A percentile compares a stretch with the other conserved stretches of the same genome.
Conservation (phyloP, 169 alveolate genomes). For the Plasmodium gonderi region DNA sequence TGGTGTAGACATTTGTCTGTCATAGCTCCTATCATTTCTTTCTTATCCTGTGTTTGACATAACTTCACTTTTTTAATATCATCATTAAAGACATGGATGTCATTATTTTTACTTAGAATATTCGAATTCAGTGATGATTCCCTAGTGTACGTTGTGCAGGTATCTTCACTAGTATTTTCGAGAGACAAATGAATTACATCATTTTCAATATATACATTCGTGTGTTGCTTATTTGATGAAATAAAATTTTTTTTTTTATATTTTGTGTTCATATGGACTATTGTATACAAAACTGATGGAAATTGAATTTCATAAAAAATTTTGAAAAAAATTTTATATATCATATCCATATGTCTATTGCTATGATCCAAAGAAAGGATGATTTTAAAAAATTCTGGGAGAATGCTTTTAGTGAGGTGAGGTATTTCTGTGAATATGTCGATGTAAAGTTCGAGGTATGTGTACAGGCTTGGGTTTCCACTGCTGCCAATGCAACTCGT, state of each 20-base stretch:
- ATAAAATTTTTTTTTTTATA: slow-evolving; percentile 48
- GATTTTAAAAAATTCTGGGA: slow-evolving; percentile 33
- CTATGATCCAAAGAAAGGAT: slow-evolving; percentile 7
- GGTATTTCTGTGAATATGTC: slow-evolving; percentile 61
- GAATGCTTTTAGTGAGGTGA: slow-evolving; percentile 52
- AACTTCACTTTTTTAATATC: not conserved
- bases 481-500: not conserved
- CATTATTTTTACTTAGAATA: not conserved
- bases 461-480: not conserved
- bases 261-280: slow-evolving; percentile 19
- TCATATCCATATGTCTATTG: slow-evolving; percentile 42
- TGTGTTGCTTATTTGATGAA: slow-evolving; percentile 26
- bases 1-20: not conserved
- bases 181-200: slow-evolving; percentile 64
- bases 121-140: slow-evolving; percentile 64
- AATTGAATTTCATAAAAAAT: slow-evolving; percentile 41
- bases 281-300: slow-evolving; percentile 64
- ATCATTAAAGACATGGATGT: not conserved
- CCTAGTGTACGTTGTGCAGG: slow-evolving; percentile 70
- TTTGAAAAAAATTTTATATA: slow-evolving; percentile 16
- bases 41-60: not conserved
- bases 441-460: slow-evolving; percentile 62
- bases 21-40: not conserved
- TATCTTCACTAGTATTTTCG: slow-evolving; percentile 73
- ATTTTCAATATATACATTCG: slow-evolving; percentile 56